These are phyloP conservation scores for Coprinopsis strossmayeri DNA, from an alignment of 768 basidiomycete genomes.

Conservation along the genomic window DNA sequence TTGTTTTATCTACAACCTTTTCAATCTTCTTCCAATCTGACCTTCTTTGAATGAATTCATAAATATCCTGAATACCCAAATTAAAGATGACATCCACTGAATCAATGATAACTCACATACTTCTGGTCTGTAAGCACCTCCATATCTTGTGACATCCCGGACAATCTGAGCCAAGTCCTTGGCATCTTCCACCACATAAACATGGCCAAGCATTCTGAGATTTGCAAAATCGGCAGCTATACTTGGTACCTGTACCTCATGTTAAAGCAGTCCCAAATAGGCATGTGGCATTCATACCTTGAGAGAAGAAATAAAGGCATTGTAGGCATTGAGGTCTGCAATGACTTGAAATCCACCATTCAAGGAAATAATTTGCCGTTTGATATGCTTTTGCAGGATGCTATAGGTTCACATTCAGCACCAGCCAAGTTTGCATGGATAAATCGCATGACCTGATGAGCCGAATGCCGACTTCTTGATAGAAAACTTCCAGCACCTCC, in stretches of 20 bases:
- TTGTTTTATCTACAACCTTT: conserved; percentile 89
- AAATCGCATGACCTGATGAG: conserved; percentile 83
- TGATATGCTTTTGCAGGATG: conserved; percentile 94
- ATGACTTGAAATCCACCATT: conserved; percentile 94
- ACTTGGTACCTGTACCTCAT: conserved; percentile 48
- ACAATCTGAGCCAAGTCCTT: conserved; percentile 97
- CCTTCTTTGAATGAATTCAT: conserved; percentile 91
- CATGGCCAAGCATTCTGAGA: conserved; percentile 95
- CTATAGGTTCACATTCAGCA: conserved; percentile 30
- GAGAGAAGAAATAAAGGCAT: conserved; percentile 80
- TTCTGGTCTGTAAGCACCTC: conserved; percentile 92
- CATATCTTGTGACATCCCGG: conserved; percentile 90
- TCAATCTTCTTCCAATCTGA: conserved; percentile 99
- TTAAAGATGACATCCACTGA: conserved; percentile 1
- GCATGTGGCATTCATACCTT: conserved; percentile 40
- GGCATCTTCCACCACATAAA: conserved; percentile 92
- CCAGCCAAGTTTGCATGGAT: not conserved
- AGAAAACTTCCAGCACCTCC: conserved; percentile 96
- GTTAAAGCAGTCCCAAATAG: not conserved
- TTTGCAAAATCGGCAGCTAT: conserved; percentile 88
- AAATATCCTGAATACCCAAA: conserved; percentile 57
- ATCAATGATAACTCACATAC: conserved; percentile 30
- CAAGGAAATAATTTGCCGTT: conserved; percentile 93
- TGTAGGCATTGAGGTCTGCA: conserved; percentile 91
- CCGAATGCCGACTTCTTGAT: conserved; percentile 94